Evolutionary conservation across 176 grass and related monocot genomes (phyloP), one percentile per base, ranked within the genome.

Genomic region (Ensete ventricosum): DNA sequence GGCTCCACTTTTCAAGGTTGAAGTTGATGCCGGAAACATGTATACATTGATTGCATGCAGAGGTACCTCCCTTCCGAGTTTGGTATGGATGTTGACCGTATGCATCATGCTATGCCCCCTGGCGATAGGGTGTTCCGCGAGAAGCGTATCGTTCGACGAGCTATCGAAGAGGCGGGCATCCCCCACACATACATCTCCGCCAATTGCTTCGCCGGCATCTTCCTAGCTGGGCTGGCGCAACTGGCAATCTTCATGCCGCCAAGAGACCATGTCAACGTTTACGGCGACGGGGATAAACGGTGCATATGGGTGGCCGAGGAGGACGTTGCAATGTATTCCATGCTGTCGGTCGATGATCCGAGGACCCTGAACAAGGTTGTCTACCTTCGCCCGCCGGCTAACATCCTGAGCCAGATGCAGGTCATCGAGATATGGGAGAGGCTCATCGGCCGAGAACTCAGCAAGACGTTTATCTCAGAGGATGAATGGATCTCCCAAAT

Each of bases 31-130:
- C 34, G 34, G 34, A 6, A 43, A 43, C 34, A 43, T 6, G 24
- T 25, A 43, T 43, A 23, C 0, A 23, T 23, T 23, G 34, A 23
- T 23, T 23, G 34, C 34, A 43, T 14, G 53, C 84, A 91, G 84
- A 76, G 82, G 24, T 96, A 83, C 71, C 4, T 91, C 50, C 92
- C 88, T 2, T 96, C 92, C 0, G 86, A 96, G 52, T 96, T 91
- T 1, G 92, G 88, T 12, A 72, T 78, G 59, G 88, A 96, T 62
- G 84, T 85, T 8, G 65, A 76, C 1, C 81, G 76, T 23, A 88
- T 96, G 92, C 67, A 5, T 0, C 54, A 89, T 20, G 86, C 92
- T n/a, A 76, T 87, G 50, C 84, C 76, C 64, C 88, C 84, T 1
- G 88, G 88, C 9, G 85, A 72, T 26, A 13, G 62, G 67, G 0